phyloP scores from a whole-genome alignment of 495 filamentous ascomycete species.

The Astrocystis sublimbata region DNA sequence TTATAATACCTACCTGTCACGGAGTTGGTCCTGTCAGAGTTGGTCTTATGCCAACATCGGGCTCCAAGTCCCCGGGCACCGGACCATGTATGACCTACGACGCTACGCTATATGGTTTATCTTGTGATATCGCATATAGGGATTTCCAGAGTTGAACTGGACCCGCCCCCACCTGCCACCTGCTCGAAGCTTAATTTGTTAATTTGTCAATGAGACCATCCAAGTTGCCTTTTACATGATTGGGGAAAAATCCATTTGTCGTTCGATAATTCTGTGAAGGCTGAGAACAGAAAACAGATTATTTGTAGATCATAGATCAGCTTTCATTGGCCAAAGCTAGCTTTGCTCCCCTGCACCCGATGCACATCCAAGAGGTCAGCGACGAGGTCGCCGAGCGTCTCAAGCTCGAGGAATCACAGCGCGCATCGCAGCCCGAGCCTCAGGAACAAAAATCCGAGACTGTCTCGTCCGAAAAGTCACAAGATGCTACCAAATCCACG shows the following conservation, averaged over 20 bases:
- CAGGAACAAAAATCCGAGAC: conserved; percentile 29
- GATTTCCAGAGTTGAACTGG: conserved; percentile 6
- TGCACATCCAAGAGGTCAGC: conserved; percentile 35
- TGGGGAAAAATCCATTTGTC: too few species aligned
- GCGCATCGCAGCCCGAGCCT: conserved; percentile 26
- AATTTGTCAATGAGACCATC: conserved; percentile 4
- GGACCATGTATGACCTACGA: too few species aligned
- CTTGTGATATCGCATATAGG: conserved; percentile 7
- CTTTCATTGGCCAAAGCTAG: not conserved
- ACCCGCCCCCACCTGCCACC: conserved; percentile 8
- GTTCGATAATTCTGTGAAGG: not conserved
- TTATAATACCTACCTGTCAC: too few species aligned
- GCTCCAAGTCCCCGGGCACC: too few species aligned
- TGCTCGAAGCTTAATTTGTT: not conserved
- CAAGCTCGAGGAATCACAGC: conserved; percentile 26
- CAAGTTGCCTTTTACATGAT: too few species aligned
- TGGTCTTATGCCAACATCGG: too few species aligned
- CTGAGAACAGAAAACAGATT: not conserved
- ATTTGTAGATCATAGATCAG: not conserved
- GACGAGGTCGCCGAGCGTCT: conserved; percentile 37
- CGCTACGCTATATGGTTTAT: not conserved
- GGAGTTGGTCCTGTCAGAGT: too few species aligned
- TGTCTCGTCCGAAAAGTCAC: conserved; percentile 12
- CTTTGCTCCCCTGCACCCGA: not conserved
- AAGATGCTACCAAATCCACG: conserved; percentile 13